Evolutionary conservation across 1,139 yeast genomes (phyloP), one percentile per base, ranked within the genome.

Genomic region (Saccharomyces pastorianus): DNA sequence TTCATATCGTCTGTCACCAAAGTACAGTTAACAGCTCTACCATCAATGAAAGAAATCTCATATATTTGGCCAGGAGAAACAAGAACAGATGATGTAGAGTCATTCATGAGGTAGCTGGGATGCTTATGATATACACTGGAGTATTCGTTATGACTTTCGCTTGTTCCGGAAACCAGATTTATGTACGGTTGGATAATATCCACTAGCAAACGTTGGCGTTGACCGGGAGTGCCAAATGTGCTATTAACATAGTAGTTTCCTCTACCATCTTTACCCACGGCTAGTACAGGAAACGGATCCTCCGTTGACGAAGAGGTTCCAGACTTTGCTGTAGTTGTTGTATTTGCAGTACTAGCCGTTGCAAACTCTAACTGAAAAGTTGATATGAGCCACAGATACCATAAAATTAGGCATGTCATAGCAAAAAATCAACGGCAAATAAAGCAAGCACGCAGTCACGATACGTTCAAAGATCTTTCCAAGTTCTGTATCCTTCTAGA

Each of bases 121-220:
- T 56, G 54, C 4, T 60, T 48, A 8, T 53, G 47, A 48, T 63
- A 58, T 17, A 51, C 61, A 55, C 58, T 49, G 20, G 49, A 51
- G 23, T 52, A 25, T 3, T 52, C 51, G 6, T 57, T 47, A 52
- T 75, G 71, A 13, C 56, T 51, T 48, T 66, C 67, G 0, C 55
- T 54, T 1, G 54, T 58, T 2, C 63, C 61, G 14, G 70, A 69
- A 8, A 72, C 66, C 1, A 75, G 63, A 80, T 81, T 77, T 1
- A 73, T 52, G 50, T 70, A 71, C 1, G 78, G 79, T 50, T 74
- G 76, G 5, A 71, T 64, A 2, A 75, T 65, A 58, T 78, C 82
- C 4, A 78, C 56, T 32, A 77, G 61, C 6, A 78, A 57, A 5
- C 49, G 57, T 29, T 72, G 62, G 0, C 55, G 34, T 59, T 76